Evolutionary conservation across 1,139 yeast species (phyloP), one percentile per base, ranked within the genome.

Genomic region (Yamadazyma jaroonii): DNA sequence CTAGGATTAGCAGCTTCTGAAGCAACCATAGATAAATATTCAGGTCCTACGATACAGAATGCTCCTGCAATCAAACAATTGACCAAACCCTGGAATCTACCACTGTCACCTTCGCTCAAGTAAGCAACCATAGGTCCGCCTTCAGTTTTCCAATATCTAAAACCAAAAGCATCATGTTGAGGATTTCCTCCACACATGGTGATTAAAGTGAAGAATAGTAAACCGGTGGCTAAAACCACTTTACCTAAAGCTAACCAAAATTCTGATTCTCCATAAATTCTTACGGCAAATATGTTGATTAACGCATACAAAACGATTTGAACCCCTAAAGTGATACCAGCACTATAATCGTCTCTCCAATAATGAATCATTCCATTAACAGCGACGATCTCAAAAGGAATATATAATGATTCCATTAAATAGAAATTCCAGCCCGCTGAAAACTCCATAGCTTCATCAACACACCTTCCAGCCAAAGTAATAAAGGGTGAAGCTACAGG

Each of bases 141-240:
- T 7, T 52, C 57, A 25, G 54, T 66, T 29, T 61, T 52, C 84
- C 89, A 80, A 55, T 79, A 59, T 42, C 85, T 64, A 59, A 82
- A 81, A 0, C 88, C 88, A 54, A 72, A 79, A 2, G 72, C 77
- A 53, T 81, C 83, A 45, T 70, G 77, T 35, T 66, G 47, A 3
- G 88, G 88, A 55, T 84, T 84, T 11, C 92, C 95, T 14, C 95
- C 95, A 36, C 80, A 74, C 95, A 85, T 85, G n/a, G 88, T 79
- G 44, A 85, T 54, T 44, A 85, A 77, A 0, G 90, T 82, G 62
- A 84, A 85, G 26, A 80, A 49, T 45, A 85, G 75, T 27, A 86
- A 67, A 0, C 90, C 94, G 30, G 81, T 56, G 32, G 87, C 84
- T 31, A 85, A 62, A 2, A 84, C 44, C 32, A 85, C 77, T 57